Base-by-base conservation (phyloP, 1,284 basidiomycete genomes). In the Cryptococcus sp. region DNA sequence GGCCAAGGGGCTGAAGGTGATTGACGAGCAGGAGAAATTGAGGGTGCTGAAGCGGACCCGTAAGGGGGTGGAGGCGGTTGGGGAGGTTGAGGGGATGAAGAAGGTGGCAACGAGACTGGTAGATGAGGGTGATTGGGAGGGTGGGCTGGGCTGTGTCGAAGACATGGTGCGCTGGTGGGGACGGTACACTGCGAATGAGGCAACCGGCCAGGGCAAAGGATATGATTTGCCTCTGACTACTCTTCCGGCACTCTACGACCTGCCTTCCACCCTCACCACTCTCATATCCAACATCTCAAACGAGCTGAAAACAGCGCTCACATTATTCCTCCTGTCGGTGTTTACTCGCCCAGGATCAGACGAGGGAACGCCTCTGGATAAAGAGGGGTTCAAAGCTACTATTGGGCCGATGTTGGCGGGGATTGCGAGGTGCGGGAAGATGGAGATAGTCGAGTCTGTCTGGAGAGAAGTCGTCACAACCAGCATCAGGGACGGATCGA, bases 91-190 rank as follows among this genome's bases (percentile, higher is more conserved):
- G 54, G 89, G 91, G 67, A 86, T 89, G 79, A 81, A 85, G 0
- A 82, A 82, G 3, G 80, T 89, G 24, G 85, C 87, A 20, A 84
- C 82, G 60, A 82, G 83, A 46, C 75, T 95, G 48, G 88, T 90
- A 16, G 82, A 82, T 46, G 85, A 85, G 24, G 90, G 89, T 1
- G 89, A 94, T 66, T 95, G 90, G 87, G 84, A 84, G 12, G 86
- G 89, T 47, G 90, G 91, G 7, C 77, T 96, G 56, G 82, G 82
- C 46, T 82, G 91, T 18, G 82, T 92, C 44, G 87, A 89, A 55
- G 84, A 86, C 56, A 77, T 96, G 46, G 82, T 87, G 52, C 75
- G 77, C 47, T 80, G 91, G 74, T 90, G 88, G 85, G 77, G 83
- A 35, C 61, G 56, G 28, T 65, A 71, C 42, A 13, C 50, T 20